Evolutionary conservation across 352 stramenopile species (phyloP).

Genomic region (Globisporangium acanthophoron): DNA sequence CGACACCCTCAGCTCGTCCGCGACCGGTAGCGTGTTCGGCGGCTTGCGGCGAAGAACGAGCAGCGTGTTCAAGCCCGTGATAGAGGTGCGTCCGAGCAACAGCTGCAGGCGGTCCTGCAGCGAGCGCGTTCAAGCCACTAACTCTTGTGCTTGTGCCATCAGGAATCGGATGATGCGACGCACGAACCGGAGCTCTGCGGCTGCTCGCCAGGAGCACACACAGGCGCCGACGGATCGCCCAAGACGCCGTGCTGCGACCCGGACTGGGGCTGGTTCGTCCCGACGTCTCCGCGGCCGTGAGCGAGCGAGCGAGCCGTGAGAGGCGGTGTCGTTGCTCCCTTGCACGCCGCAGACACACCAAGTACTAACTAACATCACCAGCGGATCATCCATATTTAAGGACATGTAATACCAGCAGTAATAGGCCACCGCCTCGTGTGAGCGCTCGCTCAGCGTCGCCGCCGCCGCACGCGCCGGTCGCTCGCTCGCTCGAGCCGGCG

Average conservation of each 20-base stretch:
- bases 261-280: constrained; percentile 70
- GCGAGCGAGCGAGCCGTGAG: neutral
- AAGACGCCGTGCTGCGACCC: constrained; percentile 35
- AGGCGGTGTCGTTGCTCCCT: neutral
- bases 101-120: neutral
- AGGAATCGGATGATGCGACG: neutral
- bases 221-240: constrained; percentile 9
- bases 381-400: neutral
- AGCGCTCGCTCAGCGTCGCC: too few relatives aligned
- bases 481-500: too few relatives aligned
- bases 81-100: constrained; percentile 17
- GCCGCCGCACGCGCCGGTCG: too few relatives aligned
- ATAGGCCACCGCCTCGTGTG: neutral
- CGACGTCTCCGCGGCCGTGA: constrained; percentile 22
- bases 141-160: neutral
- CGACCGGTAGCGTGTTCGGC: constrained; percentile 14
- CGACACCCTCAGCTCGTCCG: constrained; percentile 29
- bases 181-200: constrained; percentile 19
- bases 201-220: constrained; percentile 9
- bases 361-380: neutral
- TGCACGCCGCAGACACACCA: neutral
- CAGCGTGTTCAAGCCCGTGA: constrained; percentile 33
- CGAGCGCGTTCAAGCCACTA: neutral
- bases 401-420: neutral
- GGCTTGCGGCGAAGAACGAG: constrained; percentile 29